These are phyloP conservation scores for Venturia aucupariae DNA, from an alignment of 2,329 filamentous ascomycete genomes.

Conservation along the genomic window DNA sequence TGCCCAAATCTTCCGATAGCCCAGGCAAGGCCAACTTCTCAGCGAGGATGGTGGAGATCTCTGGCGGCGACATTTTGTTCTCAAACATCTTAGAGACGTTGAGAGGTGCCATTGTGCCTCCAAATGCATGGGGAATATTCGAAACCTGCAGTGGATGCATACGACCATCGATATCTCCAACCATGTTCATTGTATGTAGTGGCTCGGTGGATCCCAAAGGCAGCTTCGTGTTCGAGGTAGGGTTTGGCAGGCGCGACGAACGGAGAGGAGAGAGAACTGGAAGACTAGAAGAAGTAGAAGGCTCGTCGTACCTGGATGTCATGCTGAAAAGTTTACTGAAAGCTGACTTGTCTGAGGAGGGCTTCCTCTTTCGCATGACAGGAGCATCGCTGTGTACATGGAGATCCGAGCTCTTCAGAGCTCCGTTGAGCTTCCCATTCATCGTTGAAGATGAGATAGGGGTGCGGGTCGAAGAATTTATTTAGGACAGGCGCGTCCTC, in stretches of 20 bases:
- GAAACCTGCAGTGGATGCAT: not conserved
- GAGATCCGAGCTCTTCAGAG: slow-evolving; percentile 1
- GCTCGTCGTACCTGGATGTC: slow-evolving; percentile 23
- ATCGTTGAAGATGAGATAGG: not conserved
- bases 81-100: slow-evolving; percentile 9
- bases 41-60: not conserved
- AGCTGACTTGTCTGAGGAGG: not conserved
- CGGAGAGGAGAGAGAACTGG: not conserved
- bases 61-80: not conserved
- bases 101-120: slow-evolving; percentile 8
- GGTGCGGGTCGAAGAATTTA: not conserved
- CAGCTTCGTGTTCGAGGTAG: not conserved
- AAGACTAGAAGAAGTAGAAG: not conserved
- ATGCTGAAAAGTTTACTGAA: slow-evolving; percentile 23
- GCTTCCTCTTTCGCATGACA: not conserved
- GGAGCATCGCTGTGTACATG: not conserved
- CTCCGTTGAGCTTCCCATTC: slow-evolving; percentile 5
- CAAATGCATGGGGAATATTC: not conserved
- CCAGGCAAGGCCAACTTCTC: not conserved
- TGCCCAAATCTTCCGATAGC: not conserved
- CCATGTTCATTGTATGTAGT: not conserved
- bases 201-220: not conserved
- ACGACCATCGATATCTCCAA: not conserved
- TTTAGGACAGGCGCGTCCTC: not conserved
- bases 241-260: not conserved